Conservation (phyloP, 768 basidiomycete species). For the Macrolepiota dolichaula region DNA sequence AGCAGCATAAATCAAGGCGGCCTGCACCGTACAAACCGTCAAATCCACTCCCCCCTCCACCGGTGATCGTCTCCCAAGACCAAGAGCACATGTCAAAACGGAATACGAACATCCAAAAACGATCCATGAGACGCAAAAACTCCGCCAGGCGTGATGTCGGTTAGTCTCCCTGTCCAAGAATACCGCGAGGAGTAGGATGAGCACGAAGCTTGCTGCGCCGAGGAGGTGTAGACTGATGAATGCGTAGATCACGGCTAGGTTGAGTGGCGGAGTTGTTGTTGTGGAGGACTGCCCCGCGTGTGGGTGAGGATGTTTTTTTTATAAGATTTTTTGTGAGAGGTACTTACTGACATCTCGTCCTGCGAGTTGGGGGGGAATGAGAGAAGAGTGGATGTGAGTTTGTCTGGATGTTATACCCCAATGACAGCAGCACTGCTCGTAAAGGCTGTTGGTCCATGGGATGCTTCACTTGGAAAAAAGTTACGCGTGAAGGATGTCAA, state of each 20-base stretch:
- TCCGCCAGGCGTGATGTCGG: background rate
- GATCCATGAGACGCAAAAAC: constrained; percentile 3
- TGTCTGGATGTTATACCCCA: too few species aligned
- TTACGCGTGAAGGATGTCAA: too few species aligned
- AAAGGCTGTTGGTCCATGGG: background rate
- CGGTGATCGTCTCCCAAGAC: background rate
- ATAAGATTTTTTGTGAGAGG: background rate
- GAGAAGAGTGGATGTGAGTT: background rate
- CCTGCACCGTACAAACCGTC: constrained; percentile 2
- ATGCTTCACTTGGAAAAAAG: too few species aligned
- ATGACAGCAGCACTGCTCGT: background rate
- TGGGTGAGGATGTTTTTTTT: background rate
- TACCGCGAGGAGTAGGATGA: background rate
- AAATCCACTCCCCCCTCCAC: background rate
- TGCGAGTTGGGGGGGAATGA: background rate
- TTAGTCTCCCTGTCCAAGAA: background rate
- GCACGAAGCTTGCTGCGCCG: background rate
- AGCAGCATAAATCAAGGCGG: constrained; percentile 6
- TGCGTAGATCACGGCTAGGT: background rate
- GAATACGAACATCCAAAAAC: constrained; percentile 6
- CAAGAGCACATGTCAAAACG: background rate
- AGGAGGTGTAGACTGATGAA: background rate
- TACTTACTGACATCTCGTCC: background rate
- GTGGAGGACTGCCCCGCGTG: too few species aligned
- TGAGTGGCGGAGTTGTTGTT: background rate